Evolutionary conservation across 352 stramenopile genomes (phyloP).

Genomic region (Phytophthora meadii): DNA sequence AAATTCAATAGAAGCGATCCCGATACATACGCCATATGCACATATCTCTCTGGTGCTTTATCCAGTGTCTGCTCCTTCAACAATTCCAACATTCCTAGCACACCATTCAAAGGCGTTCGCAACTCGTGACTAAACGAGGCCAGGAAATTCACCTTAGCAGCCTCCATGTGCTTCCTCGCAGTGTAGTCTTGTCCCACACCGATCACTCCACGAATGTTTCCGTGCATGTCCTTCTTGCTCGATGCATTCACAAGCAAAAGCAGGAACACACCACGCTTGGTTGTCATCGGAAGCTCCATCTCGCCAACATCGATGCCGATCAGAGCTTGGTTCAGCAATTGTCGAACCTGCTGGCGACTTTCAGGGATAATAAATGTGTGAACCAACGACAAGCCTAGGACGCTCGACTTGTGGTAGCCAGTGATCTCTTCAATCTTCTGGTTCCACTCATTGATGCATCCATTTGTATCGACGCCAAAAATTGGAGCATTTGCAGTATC

Average conservation of each 20-base stretch:
- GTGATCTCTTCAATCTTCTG: slow-evolving; percentile 90
- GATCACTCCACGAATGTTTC: slow-evolving; percentile 93
- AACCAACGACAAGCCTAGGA: slow-evolving; percentile 77
- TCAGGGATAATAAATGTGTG: slow-evolving; percentile 84
- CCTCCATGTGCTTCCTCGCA: slow-evolving; percentile 86
- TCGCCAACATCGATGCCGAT: slow-evolving; percentile 90
- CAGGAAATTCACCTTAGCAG: slow-evolving; percentile 88
- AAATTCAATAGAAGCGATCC: slow-evolving; percentile 90
- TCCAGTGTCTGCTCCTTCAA: slow-evolving; percentile 82
- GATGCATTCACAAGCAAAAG: slow-evolving; percentile 83
- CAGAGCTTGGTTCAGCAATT: slow-evolving; percentile 80
- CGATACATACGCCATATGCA: slow-evolving; percentile 88
- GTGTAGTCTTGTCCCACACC: slow-evolving; percentile 94
- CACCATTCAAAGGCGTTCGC: slow-evolving; percentile 81
- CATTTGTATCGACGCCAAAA: slow-evolving; percentile 86
- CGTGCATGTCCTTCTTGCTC: slow-evolving; percentile 91
- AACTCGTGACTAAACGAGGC: slow-evolving; percentile 88
- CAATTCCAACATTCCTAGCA: slow-evolving; percentile 85
- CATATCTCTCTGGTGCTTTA: slow-evolving; percentile 70
- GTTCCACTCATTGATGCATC: slow-evolving; percentile 89
- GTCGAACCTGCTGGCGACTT: slow-evolving; percentile 68
- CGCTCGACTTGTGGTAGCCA: slow-evolving; percentile 73
- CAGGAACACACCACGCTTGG: slow-evolving; percentile 69
- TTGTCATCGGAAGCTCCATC: slow-evolving; percentile 89
- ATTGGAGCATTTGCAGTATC: slow-evolving; percentile 84